Base-by-base conservation (phyloP, 169 alveolate genomes). In the Eimeria sp. region DNA sequence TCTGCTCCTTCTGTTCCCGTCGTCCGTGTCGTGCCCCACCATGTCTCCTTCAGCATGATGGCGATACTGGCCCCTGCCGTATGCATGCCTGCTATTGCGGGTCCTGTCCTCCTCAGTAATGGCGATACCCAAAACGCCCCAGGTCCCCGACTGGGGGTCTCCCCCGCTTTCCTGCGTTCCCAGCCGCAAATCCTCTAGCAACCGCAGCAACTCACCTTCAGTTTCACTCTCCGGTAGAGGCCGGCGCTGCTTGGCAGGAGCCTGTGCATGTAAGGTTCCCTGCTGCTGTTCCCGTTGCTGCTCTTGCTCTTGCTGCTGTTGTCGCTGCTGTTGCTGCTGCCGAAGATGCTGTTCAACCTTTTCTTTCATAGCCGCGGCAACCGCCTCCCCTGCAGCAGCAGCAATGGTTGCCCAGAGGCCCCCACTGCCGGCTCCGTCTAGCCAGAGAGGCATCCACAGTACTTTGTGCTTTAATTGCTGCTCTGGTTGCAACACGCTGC, bases 121-220 rank as follows among this genome's bases (percentile, higher is more conserved):
- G 5, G 92, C 76, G 43, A 84, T 58, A 9, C 92, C 92, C 40
- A 84, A 58, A 6, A 84, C 92, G n/a, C 92, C 92, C 92, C 92
- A 84, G n/a, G 45, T 54, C 34, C 75, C 75, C 75, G 43, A 20
- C 57, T n/a, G 34, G 47, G 67, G 70, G 43, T 49, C 67, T 13
- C 70, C 89, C 5, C 45, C 61, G 70, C 45, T 20, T 16, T n/a
- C 70, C 13, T 34, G 47, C 20, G 10, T 7, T 9, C 49, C 89
- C 20, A 80, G 51, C 67, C 11, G 34, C 89, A 80, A 20, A 45
- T 80, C 70, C 89, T 80, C 70, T 70, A 80, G 89, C 89, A 80
- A 49, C 40, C 43, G 70, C 89, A 80, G 89, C 70, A 80, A n/a
- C 49, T 25, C 89, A 27, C 45, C 72, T 51, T 51, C 67, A 11